Conservation (phyloP, 78 protist genomes). For the Speleostelium caveatum region DNA sequence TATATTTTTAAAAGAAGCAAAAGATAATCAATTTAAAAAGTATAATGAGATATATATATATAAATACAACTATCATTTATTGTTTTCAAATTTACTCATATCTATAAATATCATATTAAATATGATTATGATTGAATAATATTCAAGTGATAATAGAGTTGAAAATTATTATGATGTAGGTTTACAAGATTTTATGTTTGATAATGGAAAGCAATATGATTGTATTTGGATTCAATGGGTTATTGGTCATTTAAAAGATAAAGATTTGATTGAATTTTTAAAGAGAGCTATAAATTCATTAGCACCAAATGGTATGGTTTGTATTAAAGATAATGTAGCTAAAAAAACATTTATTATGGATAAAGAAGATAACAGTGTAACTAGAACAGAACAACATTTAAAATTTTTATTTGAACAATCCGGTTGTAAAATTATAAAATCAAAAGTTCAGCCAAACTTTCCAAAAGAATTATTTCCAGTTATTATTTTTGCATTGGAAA, state of each 20-base stretch:
- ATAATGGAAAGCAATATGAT: constrained; percentile 70
- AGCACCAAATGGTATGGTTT: constrained; percentile 79
- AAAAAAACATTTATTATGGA: constrained; percentile 81
- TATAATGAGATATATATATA: constrained; percentile 7
- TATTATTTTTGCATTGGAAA: constrained; percentile 56
- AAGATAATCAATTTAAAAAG: constrained; percentile 28
- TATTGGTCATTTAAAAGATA: constrained; percentile 82
- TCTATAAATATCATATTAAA: background rate
- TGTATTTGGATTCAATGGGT: constrained; percentile 94
- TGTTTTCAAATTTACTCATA: background rate
- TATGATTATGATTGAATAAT: no score
- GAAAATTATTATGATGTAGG: constrained; percentile 70
- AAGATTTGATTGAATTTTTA: constrained; percentile 86
- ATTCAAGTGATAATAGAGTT: constrained; percentile 58
- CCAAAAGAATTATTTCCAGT: constrained; percentile 89
- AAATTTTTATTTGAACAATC: constrained; percentile 56
- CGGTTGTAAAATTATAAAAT: constrained; percentile 55
- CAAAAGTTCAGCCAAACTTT: constrained; percentile 75
- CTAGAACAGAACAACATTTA: constrained; percentile 79
- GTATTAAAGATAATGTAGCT: constrained; percentile 89
- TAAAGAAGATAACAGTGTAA: constrained; percentile 84
- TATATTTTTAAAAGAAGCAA: constrained; percentile 82
- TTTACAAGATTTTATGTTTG: constrained; percentile 78
- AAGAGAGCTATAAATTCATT: constrained; percentile 55
- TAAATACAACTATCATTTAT: background rate